These are phyloP conservation scores for Gonium pectorale DNA, from an alignment of 139 green algal genomes.

Conservation along the genomic window DNA sequence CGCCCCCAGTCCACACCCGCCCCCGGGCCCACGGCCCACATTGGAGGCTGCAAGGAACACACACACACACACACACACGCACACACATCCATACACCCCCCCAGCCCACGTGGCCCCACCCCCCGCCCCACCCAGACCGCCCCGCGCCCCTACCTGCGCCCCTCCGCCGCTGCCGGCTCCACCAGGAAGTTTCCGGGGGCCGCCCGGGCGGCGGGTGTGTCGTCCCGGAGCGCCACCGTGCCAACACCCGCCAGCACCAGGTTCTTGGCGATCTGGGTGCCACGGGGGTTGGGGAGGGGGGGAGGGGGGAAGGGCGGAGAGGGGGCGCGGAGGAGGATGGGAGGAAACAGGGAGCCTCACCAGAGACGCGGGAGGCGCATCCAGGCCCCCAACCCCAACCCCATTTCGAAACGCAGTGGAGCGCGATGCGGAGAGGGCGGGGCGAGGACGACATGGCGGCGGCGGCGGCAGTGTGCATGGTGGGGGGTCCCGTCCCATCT, in stretches of 20 bases:
- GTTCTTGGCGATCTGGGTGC: constrained; percentile 94
- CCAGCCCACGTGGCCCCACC: too few relatives aligned
- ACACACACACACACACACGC: background rate
- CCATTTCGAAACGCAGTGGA: too few relatives aligned
- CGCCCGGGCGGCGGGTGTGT: constrained; percentile 48
- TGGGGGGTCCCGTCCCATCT: too few relatives aligned
- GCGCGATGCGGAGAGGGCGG: too few relatives aligned
- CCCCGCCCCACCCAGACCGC: background rate
- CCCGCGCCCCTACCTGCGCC: background rate
- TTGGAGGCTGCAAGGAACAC: too few relatives aligned
- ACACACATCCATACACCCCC: too few relatives aligned
- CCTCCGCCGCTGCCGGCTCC: constrained; percentile 20
- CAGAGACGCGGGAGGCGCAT: too few relatives aligned
- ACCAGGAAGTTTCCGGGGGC: constrained; percentile 83
- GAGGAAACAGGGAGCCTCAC: background rate
- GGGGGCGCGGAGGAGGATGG: background rate
- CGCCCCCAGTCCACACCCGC: too few relatives aligned
- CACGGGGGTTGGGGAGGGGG: background rate
- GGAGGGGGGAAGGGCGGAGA: background rate
- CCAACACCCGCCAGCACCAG: constrained; percentile 91
- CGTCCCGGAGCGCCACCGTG: constrained; percentile 73
- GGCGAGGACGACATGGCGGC: too few relatives aligned
- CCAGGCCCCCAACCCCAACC: too few relatives aligned
- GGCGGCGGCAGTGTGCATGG: too few relatives aligned
- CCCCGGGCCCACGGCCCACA: too few relatives aligned